Evolutionary conservation across 345 rosid species (phyloP).

Genomic region (Aquilaria sinensis): DNA sequence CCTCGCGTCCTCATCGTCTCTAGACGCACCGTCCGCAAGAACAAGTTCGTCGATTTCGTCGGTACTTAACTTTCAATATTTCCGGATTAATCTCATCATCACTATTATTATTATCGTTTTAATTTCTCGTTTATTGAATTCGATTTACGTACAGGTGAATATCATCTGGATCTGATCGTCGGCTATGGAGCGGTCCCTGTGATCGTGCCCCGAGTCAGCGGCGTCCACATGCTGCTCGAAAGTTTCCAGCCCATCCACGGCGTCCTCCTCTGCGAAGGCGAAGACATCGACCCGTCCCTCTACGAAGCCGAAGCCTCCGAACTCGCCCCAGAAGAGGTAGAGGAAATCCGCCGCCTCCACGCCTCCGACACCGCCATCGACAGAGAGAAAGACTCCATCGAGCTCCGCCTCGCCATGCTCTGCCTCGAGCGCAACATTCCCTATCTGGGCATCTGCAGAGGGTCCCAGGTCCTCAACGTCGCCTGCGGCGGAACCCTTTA

Average conservation of each 20-base stretch:
- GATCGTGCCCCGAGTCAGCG: constrained; percentile 72
- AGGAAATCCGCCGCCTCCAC: constrained; percentile 60
- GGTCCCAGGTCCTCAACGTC: constrained; percentile 76
- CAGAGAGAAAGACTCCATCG: constrained; percentile 75
- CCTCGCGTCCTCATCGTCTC: constrained; percentile 90
- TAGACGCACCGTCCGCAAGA: constrained; percentile 74
- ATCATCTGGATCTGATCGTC: constrained; percentile 86
- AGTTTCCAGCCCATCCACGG: constrained; percentile 95
- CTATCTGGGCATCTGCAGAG: constrained; percentile 78
- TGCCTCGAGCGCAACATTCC: constrained; percentile 86
- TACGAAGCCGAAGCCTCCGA: constrained; percentile 42
- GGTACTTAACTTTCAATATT: constrained; percentile 25
- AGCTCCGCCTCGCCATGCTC: constrained; percentile 62
- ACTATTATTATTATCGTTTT: neutral
- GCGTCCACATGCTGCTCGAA: constrained; percentile 62
- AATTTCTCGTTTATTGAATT: neutral
- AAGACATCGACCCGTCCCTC: constrained; percentile 80
- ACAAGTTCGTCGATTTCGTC: constrained; percentile 86
- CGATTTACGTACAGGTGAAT: constrained; percentile 50
- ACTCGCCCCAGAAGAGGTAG: constrained; percentile 59
- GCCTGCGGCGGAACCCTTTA: constrained; percentile 86
- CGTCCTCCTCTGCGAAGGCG: constrained; percentile 90
- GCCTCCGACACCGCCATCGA: constrained; percentile 68
- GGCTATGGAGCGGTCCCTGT: constrained; percentile 78
- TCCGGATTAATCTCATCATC: neutral